Conservation (phyloP, 2,329 filamentous ascomycete genomes). For the Apiospora aurea region DNA sequence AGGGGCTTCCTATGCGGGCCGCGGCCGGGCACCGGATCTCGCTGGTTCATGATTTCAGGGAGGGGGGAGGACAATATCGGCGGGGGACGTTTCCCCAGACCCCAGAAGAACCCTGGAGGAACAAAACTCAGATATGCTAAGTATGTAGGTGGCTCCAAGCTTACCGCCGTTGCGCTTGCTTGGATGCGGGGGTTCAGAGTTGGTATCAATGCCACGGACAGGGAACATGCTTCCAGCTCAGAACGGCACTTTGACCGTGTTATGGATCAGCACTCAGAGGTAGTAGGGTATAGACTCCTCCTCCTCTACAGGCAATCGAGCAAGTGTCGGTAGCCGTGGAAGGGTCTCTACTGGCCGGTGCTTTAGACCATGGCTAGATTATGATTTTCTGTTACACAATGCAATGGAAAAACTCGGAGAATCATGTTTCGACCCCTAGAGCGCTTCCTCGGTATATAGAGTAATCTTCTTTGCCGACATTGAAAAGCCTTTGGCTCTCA, state of each 20-base stretch:
- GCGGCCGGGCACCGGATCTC: neutral
- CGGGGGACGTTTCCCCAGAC: neutral
- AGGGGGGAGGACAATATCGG: neutral
- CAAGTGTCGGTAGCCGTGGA: neutral
- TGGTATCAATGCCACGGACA: neutral
- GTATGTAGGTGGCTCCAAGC: neutral
- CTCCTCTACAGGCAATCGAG: neutral
- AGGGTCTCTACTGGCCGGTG: too few relatives aligned
- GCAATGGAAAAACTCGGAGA: neutral
- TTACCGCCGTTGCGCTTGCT: neutral
- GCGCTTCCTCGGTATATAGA: neutral
- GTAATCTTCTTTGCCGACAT: neutral
- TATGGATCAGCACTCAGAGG: neutral
- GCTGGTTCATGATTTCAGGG: neutral
- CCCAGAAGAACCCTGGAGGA: neutral
- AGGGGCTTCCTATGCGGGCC: neutral
- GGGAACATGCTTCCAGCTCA: neutral
- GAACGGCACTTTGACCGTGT: neutral
- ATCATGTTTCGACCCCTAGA: neutral
- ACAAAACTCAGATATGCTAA: neutral
- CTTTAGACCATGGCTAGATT: neutral
- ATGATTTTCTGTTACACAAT: neutral
- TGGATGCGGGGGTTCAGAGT: neutral
- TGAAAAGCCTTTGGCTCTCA: neutral
- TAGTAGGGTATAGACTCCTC: neutral